phyloP scores from a whole-genome alignment of 768 basidiomycete species.

The Lenzites betulinus region DNA sequence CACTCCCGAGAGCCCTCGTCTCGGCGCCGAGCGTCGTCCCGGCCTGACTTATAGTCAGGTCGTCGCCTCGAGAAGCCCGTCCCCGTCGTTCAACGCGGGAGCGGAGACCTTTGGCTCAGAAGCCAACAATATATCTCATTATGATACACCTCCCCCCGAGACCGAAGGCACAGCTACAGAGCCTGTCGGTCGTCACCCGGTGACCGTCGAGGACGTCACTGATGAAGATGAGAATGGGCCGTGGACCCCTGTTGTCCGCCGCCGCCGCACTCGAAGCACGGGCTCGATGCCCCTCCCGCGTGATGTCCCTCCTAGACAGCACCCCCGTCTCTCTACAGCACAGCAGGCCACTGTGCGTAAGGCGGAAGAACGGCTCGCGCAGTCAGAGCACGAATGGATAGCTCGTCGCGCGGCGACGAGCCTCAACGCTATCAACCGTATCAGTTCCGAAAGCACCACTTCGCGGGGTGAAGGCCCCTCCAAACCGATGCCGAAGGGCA shows the following conservation, averaged over 20 bases:
- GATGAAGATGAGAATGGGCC: slow-evolving; percentile 7
- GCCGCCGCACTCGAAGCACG: neutral
- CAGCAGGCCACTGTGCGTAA: neutral
- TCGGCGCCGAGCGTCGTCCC: slow-evolving; percentile 2
- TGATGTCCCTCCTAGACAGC: neutral
- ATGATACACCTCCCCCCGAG: neutral
- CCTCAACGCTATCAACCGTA: neutral
- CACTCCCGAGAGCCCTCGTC: neutral
- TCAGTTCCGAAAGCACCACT: neutral
- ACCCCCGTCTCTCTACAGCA: neutral
- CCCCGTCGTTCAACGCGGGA: neutral
- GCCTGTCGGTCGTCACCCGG: neutral
- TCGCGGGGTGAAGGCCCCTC: slow-evolving; percentile 22
- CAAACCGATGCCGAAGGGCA: slow-evolving; percentile 12
- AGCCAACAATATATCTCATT: neutral
- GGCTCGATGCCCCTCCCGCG: neutral
- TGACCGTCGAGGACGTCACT: slow-evolving; percentile 8
- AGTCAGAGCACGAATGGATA: neutral
- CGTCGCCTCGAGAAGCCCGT: slow-evolving; percentile 11
- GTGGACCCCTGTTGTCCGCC: neutral
- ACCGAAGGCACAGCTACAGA: no score
- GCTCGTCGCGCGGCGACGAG: neutral
- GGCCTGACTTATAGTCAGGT: slow-evolving; percentile 11
- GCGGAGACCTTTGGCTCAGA: neutral
- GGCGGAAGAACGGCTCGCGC: neutral